Evolutionary conservation across 225 moss, liverwort and hornwort species (phyloP), one percentile per base, ranked within the genome.

Genomic region (Physcomitrium patens): DNA sequence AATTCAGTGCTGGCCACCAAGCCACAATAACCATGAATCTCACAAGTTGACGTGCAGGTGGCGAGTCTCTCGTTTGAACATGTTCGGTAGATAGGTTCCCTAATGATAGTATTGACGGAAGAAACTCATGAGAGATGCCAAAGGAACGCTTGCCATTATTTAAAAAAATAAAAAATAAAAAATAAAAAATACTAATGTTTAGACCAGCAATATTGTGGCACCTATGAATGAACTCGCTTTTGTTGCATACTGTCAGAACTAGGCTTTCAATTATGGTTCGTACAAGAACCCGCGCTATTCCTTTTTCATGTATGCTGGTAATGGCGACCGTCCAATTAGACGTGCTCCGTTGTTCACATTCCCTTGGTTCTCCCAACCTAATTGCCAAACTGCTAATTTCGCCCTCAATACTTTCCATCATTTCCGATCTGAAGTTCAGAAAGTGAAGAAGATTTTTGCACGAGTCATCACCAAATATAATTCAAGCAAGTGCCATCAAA

Each of bases 201-300:
- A 41, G 56, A 48, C 27, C 53, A 20, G 68, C 53, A 58, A 54
- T 28, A 47, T 44, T 9, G 44, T 58, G 31, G 71, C 37, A 84
- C 84, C 80, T 77, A 65, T 55, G 48, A 69, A 45, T 76, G 9
- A 65, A 69, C 64, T 74, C 45, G 74, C 47, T 65, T 49, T 17
- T 49, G 43, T 55, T 50, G 69, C 69, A 64, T 65, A 55, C 74
- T 80, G 65, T 12, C n/a, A 55, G 59, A 10, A 37, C 41, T 28
- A 76, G 57, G 7, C 26, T 9, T 49, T 70, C 22, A 61, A 69
- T 4, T 28, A 65, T 71, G 70, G 59, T 63, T 75, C 68, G 57
- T 62, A 55, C 70, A 4, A 48, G 48, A 65, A 27, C 58, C 31
- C 51, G 6, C 48, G 26, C 17, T 10, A 16, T 48, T 75, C 67